Evolutionary conservation across 1,284 basidiomycete species (phyloP).

Genomic region (Austropuccinia psidii): DNA sequence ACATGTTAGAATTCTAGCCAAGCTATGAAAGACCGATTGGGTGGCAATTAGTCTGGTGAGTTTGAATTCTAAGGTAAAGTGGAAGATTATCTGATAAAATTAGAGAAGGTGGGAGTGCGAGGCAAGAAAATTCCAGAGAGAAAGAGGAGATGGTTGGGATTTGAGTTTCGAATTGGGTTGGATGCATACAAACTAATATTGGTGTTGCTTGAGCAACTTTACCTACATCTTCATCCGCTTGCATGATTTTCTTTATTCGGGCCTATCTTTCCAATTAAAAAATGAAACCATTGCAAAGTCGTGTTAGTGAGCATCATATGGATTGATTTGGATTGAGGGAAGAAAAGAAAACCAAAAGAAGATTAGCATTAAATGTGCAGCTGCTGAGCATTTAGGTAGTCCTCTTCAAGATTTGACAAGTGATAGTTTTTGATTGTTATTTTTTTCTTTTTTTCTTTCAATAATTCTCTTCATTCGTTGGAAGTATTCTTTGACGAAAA

Average conservation of each 20-base stretch:
- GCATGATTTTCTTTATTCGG: conserved; percentile 99
- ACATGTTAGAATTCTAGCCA: conserved; percentile 11
- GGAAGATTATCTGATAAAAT: background rate
- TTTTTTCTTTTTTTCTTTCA: too few species aligned
- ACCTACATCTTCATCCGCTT: conserved; percentile 98
- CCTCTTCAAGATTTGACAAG: too few species aligned
- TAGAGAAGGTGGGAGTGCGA: background rate
- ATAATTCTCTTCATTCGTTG: too few species aligned
- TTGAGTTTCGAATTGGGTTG: background rate
- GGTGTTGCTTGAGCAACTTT: conserved; percentile 97
- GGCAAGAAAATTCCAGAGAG: background rate
- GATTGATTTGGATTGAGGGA: too few species aligned
- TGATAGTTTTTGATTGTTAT: too few species aligned
- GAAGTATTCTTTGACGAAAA: too few species aligned
- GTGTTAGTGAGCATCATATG: too few species aligned
- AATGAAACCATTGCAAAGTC: too few species aligned
- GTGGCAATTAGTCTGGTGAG: background rate
- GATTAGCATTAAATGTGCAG: too few species aligned
- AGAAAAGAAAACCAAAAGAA: too few species aligned
- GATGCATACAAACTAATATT: conserved; percentile 77
- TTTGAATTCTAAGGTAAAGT: background rate
- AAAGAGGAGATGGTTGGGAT: background rate
- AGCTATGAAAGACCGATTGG: background rate
- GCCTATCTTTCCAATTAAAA: conserved; percentile 50
- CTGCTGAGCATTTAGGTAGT: too few species aligned